Base-by-base conservation (phyloP, 495 filamentous ascomycete genomes). In the Cladorrhinum samala region DNA sequence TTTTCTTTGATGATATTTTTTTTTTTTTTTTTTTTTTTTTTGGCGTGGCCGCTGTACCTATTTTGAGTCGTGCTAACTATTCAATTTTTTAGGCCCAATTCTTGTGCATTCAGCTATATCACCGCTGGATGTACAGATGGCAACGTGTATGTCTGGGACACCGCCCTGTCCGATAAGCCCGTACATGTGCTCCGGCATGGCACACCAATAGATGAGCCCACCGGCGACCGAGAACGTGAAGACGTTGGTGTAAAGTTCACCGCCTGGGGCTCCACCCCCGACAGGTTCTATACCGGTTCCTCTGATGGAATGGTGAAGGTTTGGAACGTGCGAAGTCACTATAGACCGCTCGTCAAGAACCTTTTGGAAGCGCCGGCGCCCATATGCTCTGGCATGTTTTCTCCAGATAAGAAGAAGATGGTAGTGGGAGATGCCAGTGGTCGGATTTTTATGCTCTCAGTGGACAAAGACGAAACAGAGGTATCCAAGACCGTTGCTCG, bases 61-160 rank as follows among this genome's bases (percentile, higher is more conserved):
- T n/a, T n/a, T n/a, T n/a, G n/a, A n/a, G n/a, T n/a, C n/a, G n/a
- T n/a, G n/a, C n/a, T n/a, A n/a, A n/a, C n/a, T n/a, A n/a, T n/a
- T n/a, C n/a, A n/a, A n/a, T n/a, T n/a, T n/a, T n/a, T 33, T 33
- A 33, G 27, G 49, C 72, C 73, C 5, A 77, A 73, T n/a, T 68
- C 70, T 50, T 57, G 50, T 37, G 52, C 63, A n/a, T 72, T 62
- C 53, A 69, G 67, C 21, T 85, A 91, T 55, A 62, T 96, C 24
- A 86, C 89, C 1, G 88, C 88, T 3, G 87, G 87, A 9, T 93
- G 89, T 60, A 98, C 93, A 0, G 82, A 92, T 62, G 86, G 90
- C 2, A 81, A 75, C 5, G 86, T 85, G 0, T 91, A 94, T 59
- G 77, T 96, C 2, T 98, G 88, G 87, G 93, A 98, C 62, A 73